Evolutionary conservation across 1,284 basidiomycete species (phyloP).

Genomic region (Apiotrichum mycotoxinovorans): DNA sequence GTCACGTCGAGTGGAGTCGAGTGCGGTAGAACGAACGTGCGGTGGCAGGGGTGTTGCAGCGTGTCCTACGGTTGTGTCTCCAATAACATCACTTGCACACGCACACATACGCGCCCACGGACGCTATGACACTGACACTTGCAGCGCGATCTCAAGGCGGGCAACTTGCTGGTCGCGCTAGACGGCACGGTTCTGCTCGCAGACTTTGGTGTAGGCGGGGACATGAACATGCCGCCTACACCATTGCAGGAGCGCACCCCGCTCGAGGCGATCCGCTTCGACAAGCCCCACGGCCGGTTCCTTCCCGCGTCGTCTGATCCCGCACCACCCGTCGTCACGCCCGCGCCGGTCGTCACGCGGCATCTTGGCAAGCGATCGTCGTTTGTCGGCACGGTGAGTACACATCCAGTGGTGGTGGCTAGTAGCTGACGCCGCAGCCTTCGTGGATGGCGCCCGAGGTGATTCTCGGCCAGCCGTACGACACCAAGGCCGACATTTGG

Average conservation of each 20-base stretch:
- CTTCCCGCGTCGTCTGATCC: conserved; percentile 6
- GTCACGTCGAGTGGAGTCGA: too few species aligned
- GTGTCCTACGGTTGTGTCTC: too few species aligned
- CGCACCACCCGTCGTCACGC: conserved; percentile 13
- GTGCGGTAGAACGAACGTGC: background rate
- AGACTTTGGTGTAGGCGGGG: conserved; percentile 77
- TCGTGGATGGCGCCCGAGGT: conserved; percentile 99
- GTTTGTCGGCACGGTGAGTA: conserved; percentile 71
- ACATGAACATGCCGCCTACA: conserved; percentile 28
- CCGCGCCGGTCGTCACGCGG: too few species aligned
- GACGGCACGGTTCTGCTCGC: conserved; percentile 76
- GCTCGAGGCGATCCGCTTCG: conserved; percentile 31
- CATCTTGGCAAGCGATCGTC: conserved; percentile 71
- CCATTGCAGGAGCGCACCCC: conserved; percentile 16
- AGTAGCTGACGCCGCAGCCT: conserved; percentile 52
- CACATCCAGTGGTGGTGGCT: background rate
- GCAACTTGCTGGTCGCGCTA: conserved; percentile 83
- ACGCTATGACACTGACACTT: too few species aligned
- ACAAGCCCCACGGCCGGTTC: conserved; percentile 10
- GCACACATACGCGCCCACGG: too few species aligned
- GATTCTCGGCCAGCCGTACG: conserved; percentile 76
- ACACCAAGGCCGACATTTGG: conserved; percentile 96
- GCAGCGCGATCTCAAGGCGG: conserved; percentile 57
- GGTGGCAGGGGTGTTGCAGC: too few species aligned
- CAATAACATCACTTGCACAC: too few species aligned